Evolutionary conservation across 2,329 filamentous ascomycete genomes (phyloP).

Genomic region (Botrytis byssoidea): DNA sequence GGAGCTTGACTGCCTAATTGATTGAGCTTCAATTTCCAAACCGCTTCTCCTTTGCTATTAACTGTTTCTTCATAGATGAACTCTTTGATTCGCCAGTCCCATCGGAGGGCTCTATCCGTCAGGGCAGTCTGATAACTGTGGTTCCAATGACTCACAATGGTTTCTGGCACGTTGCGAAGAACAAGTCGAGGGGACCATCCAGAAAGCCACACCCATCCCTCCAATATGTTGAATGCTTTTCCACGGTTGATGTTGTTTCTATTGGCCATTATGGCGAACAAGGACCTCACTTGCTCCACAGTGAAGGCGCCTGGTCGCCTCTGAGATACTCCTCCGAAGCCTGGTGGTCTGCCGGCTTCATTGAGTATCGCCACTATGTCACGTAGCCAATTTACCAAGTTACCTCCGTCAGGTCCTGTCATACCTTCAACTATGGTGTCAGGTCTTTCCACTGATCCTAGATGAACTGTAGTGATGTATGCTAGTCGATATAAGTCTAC

Average conservation of each 20-base stretch:
- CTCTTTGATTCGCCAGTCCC: not conserved
- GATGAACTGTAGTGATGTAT: not conserved
- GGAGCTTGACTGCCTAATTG: not conserved
- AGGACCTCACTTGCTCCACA: not conserved
- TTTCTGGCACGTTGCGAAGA: not conserved
- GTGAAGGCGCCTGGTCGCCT: not conserved
- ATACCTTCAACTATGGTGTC: not conserved
- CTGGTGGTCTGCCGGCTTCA: not conserved
- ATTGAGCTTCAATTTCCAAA: too few species aligned
- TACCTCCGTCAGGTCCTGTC: too few species aligned
- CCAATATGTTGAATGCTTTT: not conserved
- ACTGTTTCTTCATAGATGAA: not conserved
- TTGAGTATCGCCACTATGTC: slow-evolving; percentile 1
- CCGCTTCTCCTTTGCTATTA: too few species aligned
- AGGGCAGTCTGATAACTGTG: not conserved
- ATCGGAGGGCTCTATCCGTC: not conserved
- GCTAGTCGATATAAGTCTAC: slow-evolving; percentile 4
- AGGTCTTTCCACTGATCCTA: not conserved
- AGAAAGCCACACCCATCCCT: not conserved
- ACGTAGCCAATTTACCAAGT: not conserved
- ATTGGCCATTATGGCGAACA: not conserved
- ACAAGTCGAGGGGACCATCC: not conserved
- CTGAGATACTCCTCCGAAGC: not conserved
- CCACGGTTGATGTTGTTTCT: not conserved
- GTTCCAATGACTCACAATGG: not conserved